Conservation (phyloP, 2,329 filamentous ascomycete genomes). For the Hypoxylon sp. region DNA sequence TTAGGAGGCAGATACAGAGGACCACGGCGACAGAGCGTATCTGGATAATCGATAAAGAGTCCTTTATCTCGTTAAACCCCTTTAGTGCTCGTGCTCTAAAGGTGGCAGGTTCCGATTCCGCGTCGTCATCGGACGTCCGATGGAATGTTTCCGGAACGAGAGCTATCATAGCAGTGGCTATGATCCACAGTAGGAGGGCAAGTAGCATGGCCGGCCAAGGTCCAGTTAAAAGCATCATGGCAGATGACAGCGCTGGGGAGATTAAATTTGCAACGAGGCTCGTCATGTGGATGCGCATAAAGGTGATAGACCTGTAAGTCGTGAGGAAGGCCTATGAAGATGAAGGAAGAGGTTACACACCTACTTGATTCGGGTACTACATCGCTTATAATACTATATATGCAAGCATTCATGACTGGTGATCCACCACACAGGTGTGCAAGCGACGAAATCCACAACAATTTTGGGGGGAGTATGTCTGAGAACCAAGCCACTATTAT, state of each 20-base stretch:
- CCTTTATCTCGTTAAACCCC: slow-evolving; percentile 41
- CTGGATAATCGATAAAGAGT: slow-evolving; percentile 45
- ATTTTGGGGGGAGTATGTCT: slow-evolving; percentile 52
- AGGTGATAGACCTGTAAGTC: slow-evolving; percentile 55
- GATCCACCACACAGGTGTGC: slow-evolving; percentile 57
- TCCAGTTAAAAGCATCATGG: slow-evolving; percentile 55
- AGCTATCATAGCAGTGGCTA: slow-evolving; percentile 43
- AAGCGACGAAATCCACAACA: slow-evolving; percentile 56
- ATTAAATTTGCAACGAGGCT: slow-evolving; percentile 56
- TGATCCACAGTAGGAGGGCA: slow-evolving; percentile 38
- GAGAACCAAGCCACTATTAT: slow-evolving; percentile 56
- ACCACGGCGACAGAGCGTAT: slow-evolving; percentile 47
- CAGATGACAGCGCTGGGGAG: slow-evolving; percentile 56
- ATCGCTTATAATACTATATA: slow-evolving; percentile 58
- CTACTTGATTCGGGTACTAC: slow-evolving; percentile 57
- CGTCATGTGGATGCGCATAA: slow-evolving; percentile 54
- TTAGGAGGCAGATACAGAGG: slow-evolving; percentile 44
- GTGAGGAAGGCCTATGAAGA: slow-evolving; percentile 11
- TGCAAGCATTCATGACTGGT: slow-evolving; percentile 52
- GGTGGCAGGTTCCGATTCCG: slow-evolving; percentile 5
- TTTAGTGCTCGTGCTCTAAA: slow-evolving; percentile 27
- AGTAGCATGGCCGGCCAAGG: slow-evolving; percentile 55
- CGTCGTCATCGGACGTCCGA: background rate
- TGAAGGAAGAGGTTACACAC: slow-evolving; percentile 43
- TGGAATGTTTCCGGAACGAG: slow-evolving; percentile 53